These are phyloP conservation scores for Diospyros lotus DNA, from an alignment of 148 eudicot genomes.

Conservation along the genomic window DNA sequence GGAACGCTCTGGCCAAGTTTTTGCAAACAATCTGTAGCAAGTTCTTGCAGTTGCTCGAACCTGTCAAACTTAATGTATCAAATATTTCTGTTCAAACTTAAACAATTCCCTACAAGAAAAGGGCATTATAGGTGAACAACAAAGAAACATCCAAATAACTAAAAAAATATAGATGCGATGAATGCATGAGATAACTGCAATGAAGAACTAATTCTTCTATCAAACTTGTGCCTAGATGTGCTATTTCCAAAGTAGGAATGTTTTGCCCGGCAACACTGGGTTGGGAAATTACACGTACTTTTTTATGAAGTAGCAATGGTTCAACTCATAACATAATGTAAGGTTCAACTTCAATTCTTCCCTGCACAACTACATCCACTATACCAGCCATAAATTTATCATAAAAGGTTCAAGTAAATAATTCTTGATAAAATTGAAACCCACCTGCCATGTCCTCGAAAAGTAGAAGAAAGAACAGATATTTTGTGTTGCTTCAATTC, in stretches of 20 bases:
- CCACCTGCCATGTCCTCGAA: neutral
- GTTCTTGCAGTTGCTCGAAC: conserved; percentile 96
- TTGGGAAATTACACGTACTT: neutral
- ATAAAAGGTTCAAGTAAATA: neutral
- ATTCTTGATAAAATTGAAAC: neutral
- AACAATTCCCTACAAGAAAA: neutral
- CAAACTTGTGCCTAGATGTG: neutral
- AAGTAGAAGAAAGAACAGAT: neutral
- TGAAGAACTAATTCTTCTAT: neutral
- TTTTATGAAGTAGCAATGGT: neutral
- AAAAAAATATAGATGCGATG: neutral
- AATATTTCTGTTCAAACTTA: neutral
- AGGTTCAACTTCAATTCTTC: neutral
- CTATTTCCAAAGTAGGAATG: neutral
- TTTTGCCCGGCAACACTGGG: neutral
- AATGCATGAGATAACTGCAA: neutral
- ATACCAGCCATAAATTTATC: neutral
- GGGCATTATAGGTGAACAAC: neutral
- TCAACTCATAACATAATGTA: neutral
- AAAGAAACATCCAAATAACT: neutral
- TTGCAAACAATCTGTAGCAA: conserved; percentile 94
- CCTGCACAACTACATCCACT: neutral
- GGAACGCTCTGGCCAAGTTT: conserved; percentile 99
- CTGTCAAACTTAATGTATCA: conserved; percentile 30
- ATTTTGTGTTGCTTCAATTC: neutral